Evolutionary conservation across 371 early-diverging fungal genomes (phyloP).

Genomic region (Nematocida sp.): DNA sequence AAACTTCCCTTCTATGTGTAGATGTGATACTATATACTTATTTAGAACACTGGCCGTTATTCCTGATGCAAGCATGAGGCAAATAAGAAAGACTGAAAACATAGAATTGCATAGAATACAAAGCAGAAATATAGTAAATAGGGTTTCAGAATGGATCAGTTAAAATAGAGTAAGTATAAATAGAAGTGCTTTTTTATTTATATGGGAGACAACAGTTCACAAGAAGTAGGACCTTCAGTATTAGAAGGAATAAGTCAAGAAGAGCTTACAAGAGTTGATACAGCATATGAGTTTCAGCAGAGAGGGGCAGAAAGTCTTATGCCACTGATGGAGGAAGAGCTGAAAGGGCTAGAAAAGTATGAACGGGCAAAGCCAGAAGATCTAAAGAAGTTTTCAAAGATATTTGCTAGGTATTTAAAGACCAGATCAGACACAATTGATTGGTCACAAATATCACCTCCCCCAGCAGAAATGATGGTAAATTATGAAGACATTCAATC

Average conservation of each 20-base stretch:
- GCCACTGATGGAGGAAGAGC: constrained; percentile 62
- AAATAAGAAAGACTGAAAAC: constrained; percentile 13
- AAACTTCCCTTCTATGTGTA: constrained; percentile 59
- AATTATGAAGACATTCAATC: constrained; percentile 48
- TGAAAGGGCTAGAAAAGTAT: constrained; percentile 51
- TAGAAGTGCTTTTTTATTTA: constrained; percentile 30
- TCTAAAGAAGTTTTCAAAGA: constrained; percentile 62
- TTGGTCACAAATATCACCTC: constrained; percentile 68
- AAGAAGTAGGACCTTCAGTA: constrained; percentile 13
- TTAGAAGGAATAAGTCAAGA: constrained; percentile 3
- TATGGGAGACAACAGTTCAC: not conserved
- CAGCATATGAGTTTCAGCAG: constrained; percentile 56
- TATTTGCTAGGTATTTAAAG: constrained; percentile 66
- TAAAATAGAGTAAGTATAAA: constrained; percentile 22
- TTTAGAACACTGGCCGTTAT: constrained; percentile 58
- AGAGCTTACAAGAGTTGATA: constrained; percentile 17
- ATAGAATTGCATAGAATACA: constrained; percentile 2
- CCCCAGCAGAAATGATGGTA: constrained; percentile 64
- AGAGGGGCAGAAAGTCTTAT: constrained; percentile 52
- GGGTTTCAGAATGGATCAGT: constrained; percentile 22
- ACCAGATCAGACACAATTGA: constrained; percentile 63
- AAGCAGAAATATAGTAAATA: constrained; percentile 5
- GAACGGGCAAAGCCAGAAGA: constrained; percentile 50
- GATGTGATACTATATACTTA: constrained; percentile 65
- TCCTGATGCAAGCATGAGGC: constrained; percentile 23